Conservation (phyloP, 495 filamentous ascomycete genomes). For the Friedmanniomyces simplex region DNA sequence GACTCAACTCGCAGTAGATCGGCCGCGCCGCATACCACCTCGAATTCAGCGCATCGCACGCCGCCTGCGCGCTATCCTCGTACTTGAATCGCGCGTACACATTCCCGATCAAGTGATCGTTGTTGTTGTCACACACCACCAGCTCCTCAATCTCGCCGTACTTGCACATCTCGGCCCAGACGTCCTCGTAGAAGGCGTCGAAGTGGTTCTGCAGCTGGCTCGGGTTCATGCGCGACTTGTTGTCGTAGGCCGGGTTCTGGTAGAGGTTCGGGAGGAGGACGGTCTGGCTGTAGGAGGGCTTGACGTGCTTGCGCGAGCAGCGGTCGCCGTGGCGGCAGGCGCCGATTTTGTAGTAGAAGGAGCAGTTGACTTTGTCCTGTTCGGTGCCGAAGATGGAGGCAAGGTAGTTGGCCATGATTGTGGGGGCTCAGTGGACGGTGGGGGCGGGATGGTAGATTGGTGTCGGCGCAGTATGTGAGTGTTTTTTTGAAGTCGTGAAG, state of each 20-base stretch:
- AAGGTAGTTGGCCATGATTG: conserved; percentile 83
- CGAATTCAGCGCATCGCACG: conserved; percentile 86
- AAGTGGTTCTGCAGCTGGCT: conserved; percentile 96
- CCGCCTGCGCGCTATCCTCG: conserved; percentile 87
- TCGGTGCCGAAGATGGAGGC: conserved; percentile 99
- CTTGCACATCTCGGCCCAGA: conserved; percentile 89
- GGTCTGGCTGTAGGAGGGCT: conserved; percentile 94
- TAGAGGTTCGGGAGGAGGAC: conserved; percentile 97
- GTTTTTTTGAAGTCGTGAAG: no score
- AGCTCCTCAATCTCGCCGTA: conserved; percentile 39
- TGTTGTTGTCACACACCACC: conserved; percentile 58
- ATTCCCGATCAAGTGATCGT: conserved; percentile 97
- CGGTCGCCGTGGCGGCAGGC: conserved; percentile 97
- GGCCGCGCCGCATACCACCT: conserved; percentile 96
- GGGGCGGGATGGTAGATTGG: no score
- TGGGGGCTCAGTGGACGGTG: no score
- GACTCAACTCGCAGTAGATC: conserved; percentile 94
- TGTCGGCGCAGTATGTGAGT: no score
- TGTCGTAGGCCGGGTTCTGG: conserved; percentile 96
- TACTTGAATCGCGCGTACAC: conserved; percentile 99
- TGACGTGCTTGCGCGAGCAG: conserved; percentile 96
- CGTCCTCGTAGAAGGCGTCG: conserved; percentile 98
- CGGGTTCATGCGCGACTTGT: conserved; percentile 76
- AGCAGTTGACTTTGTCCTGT: conserved; percentile 86
- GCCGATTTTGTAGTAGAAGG: conserved; percentile 94